Conservation (phyloP, 345 rosid genomes). For the Linum lewisii region DNA sequence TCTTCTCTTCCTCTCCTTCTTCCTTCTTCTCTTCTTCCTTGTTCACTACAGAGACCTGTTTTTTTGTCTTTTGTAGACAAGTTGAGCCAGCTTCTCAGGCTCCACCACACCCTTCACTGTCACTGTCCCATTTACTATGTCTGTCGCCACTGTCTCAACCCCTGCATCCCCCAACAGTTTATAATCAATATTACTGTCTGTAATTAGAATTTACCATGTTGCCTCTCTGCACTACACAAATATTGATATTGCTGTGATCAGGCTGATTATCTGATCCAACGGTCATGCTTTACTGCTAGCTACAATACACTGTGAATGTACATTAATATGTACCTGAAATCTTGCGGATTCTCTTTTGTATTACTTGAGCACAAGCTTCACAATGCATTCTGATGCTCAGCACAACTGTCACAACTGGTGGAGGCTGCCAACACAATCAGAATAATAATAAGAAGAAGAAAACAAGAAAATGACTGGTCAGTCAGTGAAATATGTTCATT, state of each 20-base stretch:
- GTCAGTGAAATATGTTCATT: too few relatives aligned
- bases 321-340: constrained; percentile 38
- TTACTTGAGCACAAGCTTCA: constrained; percentile 57
- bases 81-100: constrained; percentile 34
- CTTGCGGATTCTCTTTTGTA: constrained; percentile 40
- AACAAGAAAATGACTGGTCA: too few relatives aligned
- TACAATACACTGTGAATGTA: too few relatives aligned
- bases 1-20: constrained; percentile 22
- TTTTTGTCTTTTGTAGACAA: constrained; percentile 40
- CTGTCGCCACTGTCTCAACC: constrained; percentile 50
- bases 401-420: constrained; percentile 37
- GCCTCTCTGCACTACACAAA: too few relatives aligned
- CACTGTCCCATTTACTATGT: constrained; percentile 32
- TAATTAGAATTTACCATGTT: background rate
- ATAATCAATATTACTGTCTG: background rate
- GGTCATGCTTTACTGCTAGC: too few relatives aligned
- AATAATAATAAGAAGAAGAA: too few relatives aligned
- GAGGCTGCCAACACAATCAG: constrained; percentile 27
- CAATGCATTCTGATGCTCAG: constrained; percentile 57
- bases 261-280: too few relatives aligned
- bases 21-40: constrained; percentile 4
- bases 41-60: constrained; percentile 43
- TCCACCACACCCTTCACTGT: constrained; percentile 49
- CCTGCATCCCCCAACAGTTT: constrained; percentile 20
- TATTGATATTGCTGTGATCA: too few relatives aligned